Evolutionary conservation across 352 stramenopile species (phyloP).

Genomic region (Phytophthora cactorum): DNA sequence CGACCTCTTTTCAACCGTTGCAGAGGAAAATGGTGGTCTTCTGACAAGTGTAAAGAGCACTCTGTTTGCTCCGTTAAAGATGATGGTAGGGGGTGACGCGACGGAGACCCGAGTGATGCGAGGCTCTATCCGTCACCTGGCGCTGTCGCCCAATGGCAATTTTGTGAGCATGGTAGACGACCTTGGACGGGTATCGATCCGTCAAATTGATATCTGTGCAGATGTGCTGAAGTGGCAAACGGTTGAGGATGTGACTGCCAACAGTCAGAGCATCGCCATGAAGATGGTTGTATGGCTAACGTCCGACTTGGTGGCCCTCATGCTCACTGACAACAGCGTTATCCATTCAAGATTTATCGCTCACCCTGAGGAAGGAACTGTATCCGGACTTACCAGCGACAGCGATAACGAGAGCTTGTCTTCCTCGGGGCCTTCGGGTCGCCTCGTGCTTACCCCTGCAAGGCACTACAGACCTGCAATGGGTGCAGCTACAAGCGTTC

Average conservation of each 20-base stretch:
- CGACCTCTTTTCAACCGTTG: not conserved
- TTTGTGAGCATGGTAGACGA: constrained; percentile 66
- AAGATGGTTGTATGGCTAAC: constrained; percentile 36
- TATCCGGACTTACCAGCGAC: constrained; percentile 2
- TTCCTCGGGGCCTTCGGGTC: not conserved
- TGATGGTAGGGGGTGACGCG: constrained; percentile 41
- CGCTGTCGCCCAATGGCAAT: constrained; percentile 51
- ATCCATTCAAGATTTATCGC: constrained; percentile 27
- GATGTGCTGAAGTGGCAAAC: constrained; percentile 65
- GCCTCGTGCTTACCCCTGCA: constrained; percentile 17
- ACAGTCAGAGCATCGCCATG: constrained; percentile 3
- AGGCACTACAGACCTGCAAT: constrained; percentile 18
- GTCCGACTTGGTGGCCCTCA: constrained; percentile 29
- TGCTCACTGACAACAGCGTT: constrained; percentile 26
- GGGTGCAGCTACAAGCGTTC: not conserved
- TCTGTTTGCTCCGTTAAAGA: constrained; percentile 45
- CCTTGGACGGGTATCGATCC: constrained; percentile 50
- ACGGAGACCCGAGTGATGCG: constrained; percentile 20
- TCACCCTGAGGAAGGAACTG: constrained; percentile 15
- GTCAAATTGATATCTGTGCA: constrained; percentile 67
- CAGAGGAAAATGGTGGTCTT: constrained; percentile 22
- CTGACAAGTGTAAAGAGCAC: constrained; percentile 35
- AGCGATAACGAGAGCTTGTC: constrained; percentile 23
- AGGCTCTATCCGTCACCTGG: constrained; percentile 51
- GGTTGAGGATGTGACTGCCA: constrained; percentile 17